Evolutionary conservation across 2,329 filamentous ascomycete genomes (phyloP).

Genomic region (Alternaria conjuncta): DNA sequence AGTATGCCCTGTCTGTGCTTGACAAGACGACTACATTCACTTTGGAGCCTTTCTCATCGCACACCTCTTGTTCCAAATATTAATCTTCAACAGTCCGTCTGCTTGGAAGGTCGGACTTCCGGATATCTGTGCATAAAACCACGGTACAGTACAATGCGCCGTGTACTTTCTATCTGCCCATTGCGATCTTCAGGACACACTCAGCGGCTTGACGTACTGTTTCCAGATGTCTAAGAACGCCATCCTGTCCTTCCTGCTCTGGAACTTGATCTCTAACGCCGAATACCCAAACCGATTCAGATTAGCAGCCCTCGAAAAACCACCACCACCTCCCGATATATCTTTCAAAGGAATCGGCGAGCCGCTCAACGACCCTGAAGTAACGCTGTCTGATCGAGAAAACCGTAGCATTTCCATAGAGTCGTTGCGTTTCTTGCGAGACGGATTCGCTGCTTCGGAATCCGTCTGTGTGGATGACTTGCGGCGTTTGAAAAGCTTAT

Average conservation of each 20-base stretch:
- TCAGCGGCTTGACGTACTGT: constrained; percentile 29
- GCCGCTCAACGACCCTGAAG: constrained; percentile 19
- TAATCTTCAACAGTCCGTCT: not conserved
- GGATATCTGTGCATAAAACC: not conserved
- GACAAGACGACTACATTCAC: not conserved
- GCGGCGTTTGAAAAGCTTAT: constrained; percentile 34
- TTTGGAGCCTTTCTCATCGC: not conserved
- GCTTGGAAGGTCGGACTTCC: not conserved
- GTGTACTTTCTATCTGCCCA: not conserved
- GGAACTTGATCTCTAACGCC: constrained; percentile 38
- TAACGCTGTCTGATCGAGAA: constrained; percentile 13
- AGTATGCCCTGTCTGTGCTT: not conserved
- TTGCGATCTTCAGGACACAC: not conserved
- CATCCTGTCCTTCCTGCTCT: constrained; percentile 31
- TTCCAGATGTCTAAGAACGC: constrained; percentile 39
- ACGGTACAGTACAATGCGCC: not conserved
- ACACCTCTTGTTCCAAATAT: not conserved
- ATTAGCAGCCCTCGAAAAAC: constrained; percentile 2
- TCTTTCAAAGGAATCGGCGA: constrained; percentile 19
- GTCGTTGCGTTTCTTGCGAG: constrained; percentile 11
- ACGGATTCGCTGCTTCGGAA: constrained; percentile 1
- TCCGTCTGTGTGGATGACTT: constrained; percentile 21
- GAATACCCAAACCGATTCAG: constrained; percentile 39
- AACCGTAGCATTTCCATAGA: constrained; percentile 16
- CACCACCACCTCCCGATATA: constrained; percentile 9